Base-by-base conservation (phyloP, 768 basidiomycete species). In the Leccinum variicolor region DNA sequence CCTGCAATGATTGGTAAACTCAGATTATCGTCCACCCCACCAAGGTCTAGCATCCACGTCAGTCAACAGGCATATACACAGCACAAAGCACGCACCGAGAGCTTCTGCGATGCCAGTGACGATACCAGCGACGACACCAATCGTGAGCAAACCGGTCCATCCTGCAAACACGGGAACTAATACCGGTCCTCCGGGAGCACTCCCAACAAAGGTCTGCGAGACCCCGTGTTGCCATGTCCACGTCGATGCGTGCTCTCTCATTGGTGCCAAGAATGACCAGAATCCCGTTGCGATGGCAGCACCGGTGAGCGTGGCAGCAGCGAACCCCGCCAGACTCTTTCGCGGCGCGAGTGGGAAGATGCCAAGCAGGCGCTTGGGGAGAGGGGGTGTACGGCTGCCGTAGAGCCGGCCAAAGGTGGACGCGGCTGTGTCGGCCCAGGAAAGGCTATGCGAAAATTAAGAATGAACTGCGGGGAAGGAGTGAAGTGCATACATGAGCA, bases 361-460 rank as follows among this genome's bases (percentile, higher is more conserved):
- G 3, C 77, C 74, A 63, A 79, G 70, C 75, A 67, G 56, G 73
- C 68, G 75, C 48, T 75, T 69, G 2, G 87, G 87, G 4, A 89
- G 81, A 5, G 75, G 80, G 0, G 84, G 81, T 0, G 92, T 92
- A 48, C 75, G 73, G n/a, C 77, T 75, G 41, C 92, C 92, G 70
- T 83, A 92, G 33, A 92, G 76, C n/a, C 94, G 85, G 46, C 94
- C 94, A 62, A 96, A 77, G 13, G 92, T 95, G 10, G 94, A 96
- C 6, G 94, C 94, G 17, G 93, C 86, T 1, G 94, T 96, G 72
- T 97, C 94, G 0, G 92, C 94, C 94, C 94, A 97, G 31, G 93
- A 94, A 50, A 97, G 84, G 60, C 94, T 96, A 65, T 36, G 33
- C 0, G 21, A 13, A 19, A 23, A 39, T 25, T 15, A 17, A 55